Evolutionary conservation across 176 grass and related monocot genomes (phyloP), one percentile per base, ranked within the genome.

Genomic region (Alloteropsis semialata): DNA sequence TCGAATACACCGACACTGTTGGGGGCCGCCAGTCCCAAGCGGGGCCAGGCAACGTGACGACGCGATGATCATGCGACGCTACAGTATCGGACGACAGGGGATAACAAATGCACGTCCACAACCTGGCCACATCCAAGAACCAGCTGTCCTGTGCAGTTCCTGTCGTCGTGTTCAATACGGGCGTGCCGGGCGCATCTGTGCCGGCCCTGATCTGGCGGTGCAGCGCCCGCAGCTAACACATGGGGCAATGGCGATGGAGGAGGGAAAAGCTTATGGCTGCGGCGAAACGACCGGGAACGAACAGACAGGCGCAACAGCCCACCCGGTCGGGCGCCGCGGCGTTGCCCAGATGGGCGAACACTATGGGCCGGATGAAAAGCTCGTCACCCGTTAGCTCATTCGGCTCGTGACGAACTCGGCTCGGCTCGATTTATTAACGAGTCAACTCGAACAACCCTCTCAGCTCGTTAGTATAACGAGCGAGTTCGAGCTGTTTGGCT

Each of bases 261-360:
- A 21, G 7, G 8, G n/a, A 57, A 43, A 1, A 22, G 57, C 28
- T 65, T 79, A 65, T 10, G 58, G 56, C 53, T 1, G 72, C 41
- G 3, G 33, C 42, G 34, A 76, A 55, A 25, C 63, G 44, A 49
- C 16, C 6, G 69, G 4, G 9, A 59, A 22, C 42, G 74, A 57
- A 30, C 74, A 54, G 10, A 56, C 54, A 42, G 30, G 66, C 82
- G 75, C 76, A 37, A 69, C 82, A 37, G 58, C 42, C 30, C 14
- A 41, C 3, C 74, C 74, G 38, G 41, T 29, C 21, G 33, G 30
- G 45, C 29, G 81, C 48, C 60, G 81, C 49, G 67, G 87, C 50
- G 64, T 25, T 64, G 86, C 74, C 74, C 63, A 4, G 65, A 61
- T 11, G 9, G 43, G 19, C 33, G 37, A 1, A n/a, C 1, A 19